Percentiles rank a stretch among this genome's conserved stretches.
Evolutionary conservation across 225 moss, liverwort and hornwort genomes (phyloP).

Genomic region (Lunularia cruciata): DNA sequence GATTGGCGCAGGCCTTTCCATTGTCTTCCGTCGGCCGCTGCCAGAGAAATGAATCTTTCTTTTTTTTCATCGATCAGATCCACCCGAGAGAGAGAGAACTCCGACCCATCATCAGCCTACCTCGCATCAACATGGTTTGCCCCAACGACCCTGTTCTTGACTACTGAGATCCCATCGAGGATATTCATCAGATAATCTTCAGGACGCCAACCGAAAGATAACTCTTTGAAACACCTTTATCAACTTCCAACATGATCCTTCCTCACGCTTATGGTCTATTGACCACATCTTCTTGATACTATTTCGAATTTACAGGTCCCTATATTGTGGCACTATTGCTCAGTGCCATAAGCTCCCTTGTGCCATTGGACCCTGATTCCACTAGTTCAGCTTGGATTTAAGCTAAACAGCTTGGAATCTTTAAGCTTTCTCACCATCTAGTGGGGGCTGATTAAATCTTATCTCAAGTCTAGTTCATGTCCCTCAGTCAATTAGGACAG

Average conservation of each 20-base stretch:
- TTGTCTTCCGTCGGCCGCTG: slow-evolving; percentile 11
- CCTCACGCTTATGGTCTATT: slow-evolving; percentile 13
- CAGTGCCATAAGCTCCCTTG: too few species aligned
- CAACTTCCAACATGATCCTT: neutral
- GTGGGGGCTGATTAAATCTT: too few species aligned
- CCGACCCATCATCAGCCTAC: slow-evolving; percentile 36
- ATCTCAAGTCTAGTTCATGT: too few species aligned
- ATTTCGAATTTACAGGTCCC: neutral
- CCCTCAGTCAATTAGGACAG: too few species aligned
- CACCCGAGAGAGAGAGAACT: slow-evolving; percentile 32
- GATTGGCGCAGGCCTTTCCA: slow-evolving; percentile 1
- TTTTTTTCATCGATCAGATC: slow-evolving; percentile 8
- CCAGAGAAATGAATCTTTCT: neutral
- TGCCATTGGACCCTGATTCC: too few species aligned
- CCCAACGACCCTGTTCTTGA: slow-evolving; percentile 16
- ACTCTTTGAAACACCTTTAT: neutral
- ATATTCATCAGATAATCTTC: slow-evolving; percentile 1
- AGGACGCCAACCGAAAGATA: slow-evolving; percentile 24
- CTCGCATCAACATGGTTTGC: slow-evolving; percentile 34
- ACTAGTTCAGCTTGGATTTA: too few species aligned
- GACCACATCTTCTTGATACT: neutral
- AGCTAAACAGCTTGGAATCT: too few species aligned
- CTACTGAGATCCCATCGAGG: slow-evolving; percentile 5
- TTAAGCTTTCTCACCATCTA: too few species aligned
- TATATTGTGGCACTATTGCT: too few species aligned